Percentiles rank a stretch among this genome's conserved stretches.
These are phyloP conservation scores for Cytidiella melzeri DNA, from an alignment of 768 basidiomycete species.

Conservation along the genomic window DNA sequence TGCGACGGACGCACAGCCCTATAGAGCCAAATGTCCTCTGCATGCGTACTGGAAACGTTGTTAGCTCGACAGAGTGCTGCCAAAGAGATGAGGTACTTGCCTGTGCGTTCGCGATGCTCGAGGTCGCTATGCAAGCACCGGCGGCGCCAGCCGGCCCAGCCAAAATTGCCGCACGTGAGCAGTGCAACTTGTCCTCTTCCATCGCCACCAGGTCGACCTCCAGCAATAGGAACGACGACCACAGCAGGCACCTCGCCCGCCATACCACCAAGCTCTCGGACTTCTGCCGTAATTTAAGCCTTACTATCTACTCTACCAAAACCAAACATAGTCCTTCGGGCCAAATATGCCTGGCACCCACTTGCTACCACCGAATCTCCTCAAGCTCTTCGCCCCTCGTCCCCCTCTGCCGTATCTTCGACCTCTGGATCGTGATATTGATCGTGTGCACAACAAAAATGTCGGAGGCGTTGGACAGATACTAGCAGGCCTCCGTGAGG, in stretches of 20 bases:
- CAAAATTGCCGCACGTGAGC: conserved; percentile 2
- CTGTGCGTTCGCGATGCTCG: neutral
- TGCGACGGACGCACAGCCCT: no score
- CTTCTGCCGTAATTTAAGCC: neutral
- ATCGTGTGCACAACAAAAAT: conserved; percentile 61
- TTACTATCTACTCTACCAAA: neutral
- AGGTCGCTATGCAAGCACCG: neutral
- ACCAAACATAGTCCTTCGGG: neutral
- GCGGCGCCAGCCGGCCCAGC: neutral
- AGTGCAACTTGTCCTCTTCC: neutral
- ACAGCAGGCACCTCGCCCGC: no score
- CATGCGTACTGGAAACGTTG: no score
- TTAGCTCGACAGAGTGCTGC: no score
- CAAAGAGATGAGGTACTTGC: no score
- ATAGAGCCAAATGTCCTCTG: no score
- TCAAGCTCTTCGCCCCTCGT: conserved; percentile 93
- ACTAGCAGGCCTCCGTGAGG: conserved; percentile 69
- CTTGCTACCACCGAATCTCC: conserved; percentile 89
- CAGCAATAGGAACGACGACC: no score
- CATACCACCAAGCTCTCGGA: no score
- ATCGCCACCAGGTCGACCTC: conserved; percentile 5
- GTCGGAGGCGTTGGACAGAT: conserved; percentile 75
- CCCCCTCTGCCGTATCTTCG: conserved; percentile 84
- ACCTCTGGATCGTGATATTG: conserved; percentile 79
- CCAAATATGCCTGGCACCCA: conserved; percentile 62